Conservation (phyloP, 768 basidiomycete species). For the Tulasnella sp. region DNA sequence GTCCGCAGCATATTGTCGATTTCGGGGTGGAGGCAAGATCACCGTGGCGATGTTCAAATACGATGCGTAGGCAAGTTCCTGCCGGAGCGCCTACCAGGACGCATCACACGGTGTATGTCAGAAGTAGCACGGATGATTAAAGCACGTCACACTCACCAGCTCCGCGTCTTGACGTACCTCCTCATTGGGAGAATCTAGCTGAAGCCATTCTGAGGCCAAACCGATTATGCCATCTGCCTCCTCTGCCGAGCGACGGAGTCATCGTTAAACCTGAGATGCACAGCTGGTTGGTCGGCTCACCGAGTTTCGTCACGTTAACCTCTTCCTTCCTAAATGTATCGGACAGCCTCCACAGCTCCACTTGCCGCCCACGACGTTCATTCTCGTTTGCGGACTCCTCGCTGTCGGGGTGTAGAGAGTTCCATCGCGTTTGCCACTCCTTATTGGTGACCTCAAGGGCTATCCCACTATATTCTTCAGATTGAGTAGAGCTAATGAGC, state of each 20-base stretch:
- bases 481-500: not conserved
- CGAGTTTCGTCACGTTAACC: slow-evolving; percentile 80
- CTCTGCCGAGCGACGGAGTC: slow-evolving; percentile 33
- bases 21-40: slow-evolving; percentile 79
- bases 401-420: slow-evolving; percentile 38
- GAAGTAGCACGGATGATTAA: not conserved
- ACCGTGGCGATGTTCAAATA: slow-evolving; percentile 80
- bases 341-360: slow-evolving; percentile 77
- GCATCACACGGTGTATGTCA: not conserved
- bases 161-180: slow-evolving; percentile 94
- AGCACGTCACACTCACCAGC: slow-evolving; percentile 46
- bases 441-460: slow-evolving; percentile 82
- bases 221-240: slow-evolving; percentile 61
- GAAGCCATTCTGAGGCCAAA: slow-evolving; percentile 87
- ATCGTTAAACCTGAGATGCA: slow-evolving; percentile 16
- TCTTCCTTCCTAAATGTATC: slow-evolving; percentile 73
- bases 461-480: slow-evolving; percentile 59
- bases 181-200: slow-evolving; percentile 83
- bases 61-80: slow-evolving; percentile 85
- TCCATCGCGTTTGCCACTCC: slow-evolving; percentile 81
- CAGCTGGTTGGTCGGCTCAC: slow-evolving; percentile 27
- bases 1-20: slow-evolving; percentile 72
- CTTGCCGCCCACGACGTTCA: slow-evolving; percentile 41
- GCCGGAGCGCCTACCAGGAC: slow-evolving; percentile 60
- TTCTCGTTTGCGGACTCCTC: slow-evolving; percentile 25